A percentile compares a stretch with the other conserved stretches of the same genome.
phyloP scores from a whole-genome alignment of 2,329 filamentous ascomycete species.

The Hypoxylon sp. region DNA sequence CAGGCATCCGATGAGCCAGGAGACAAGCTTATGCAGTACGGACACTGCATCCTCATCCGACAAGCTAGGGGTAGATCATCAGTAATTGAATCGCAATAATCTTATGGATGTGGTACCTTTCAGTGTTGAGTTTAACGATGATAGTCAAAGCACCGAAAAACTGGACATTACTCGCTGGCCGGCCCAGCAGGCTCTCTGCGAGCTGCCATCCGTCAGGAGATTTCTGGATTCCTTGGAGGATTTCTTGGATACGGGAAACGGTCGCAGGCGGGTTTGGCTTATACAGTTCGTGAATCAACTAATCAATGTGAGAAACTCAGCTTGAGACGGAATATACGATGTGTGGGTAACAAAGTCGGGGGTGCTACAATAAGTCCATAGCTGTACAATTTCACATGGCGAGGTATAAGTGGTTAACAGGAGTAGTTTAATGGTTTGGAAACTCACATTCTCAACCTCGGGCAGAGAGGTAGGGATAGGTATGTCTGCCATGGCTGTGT shows the following conservation, averaged over 20 bases:
- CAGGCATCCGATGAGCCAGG: slow-evolving; percentile 70
- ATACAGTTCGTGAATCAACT: slow-evolving; percentile 66
- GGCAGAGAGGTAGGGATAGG: slow-evolving; percentile 44
- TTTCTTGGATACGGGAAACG: slow-evolving; percentile 71
- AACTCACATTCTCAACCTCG: slow-evolving; percentile 48
- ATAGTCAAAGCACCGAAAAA: slow-evolving; percentile 96
- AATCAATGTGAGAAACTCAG: slow-evolving; percentile 10
- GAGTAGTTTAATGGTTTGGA: neutral
- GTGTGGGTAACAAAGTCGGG: neutral
- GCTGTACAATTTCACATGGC: neutral
- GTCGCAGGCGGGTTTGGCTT: slow-evolving; percentile 61
- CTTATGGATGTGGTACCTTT: slow-evolving; percentile 68
- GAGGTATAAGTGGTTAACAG: neutral
- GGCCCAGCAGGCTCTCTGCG: slow-evolving; percentile 78
- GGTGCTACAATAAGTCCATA: neutral
- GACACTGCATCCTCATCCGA: slow-evolving; percentile 68
- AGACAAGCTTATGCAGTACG: slow-evolving; percentile 70
- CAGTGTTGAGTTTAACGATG: slow-evolving; percentile 94
- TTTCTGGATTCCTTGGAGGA: slow-evolving; percentile 81
- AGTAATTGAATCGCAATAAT: neutral
- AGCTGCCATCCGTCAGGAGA: slow-evolving; percentile 87
- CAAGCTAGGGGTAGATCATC: slow-evolving; percentile 58
- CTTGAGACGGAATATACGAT: neutral
- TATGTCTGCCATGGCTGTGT: slow-evolving; percentile 45
- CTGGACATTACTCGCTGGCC: slow-evolving; percentile 78